A percentile compares a stretch with the other conserved stretches of the same genome.
Evolutionary conservation across 148 eudicot species (phyloP).

Genomic region (Camellia granthamiana): DNA sequence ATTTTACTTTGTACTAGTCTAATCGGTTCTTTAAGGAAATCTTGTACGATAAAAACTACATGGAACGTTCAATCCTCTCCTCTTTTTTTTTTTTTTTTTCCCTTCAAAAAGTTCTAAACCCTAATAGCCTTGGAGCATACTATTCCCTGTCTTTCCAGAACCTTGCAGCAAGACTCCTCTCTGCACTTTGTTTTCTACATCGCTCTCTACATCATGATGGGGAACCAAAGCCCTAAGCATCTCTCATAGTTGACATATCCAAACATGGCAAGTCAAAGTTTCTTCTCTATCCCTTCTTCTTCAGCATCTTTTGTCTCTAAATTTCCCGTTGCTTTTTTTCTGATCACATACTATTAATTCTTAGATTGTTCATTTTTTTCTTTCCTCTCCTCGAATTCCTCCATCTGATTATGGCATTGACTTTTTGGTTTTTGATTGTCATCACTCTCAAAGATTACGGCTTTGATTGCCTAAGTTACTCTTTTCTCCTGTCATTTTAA

Average conservation of each 20-base stretch:
- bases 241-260: background rate
- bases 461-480: background rate
- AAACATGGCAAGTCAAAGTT: background rate
- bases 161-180: background rate
- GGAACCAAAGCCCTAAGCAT: background rate
- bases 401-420: background rate
- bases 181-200: background rate
- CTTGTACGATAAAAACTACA: background rate
- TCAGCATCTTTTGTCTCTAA: too few species aligned
- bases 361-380: background rate
- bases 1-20: background rate
- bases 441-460: background rate
- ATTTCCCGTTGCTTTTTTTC: background rate
- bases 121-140: background rate
- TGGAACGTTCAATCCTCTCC: background rate
- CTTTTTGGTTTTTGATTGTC: background rate
- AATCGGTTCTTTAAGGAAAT: background rate
- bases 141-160: background rate
- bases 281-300: background rate
- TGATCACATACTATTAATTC: background rate
- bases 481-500: background rate
- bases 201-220: background rate
- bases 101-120: background rate
- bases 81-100: background rate
- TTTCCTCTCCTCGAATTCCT: background rate